phyloP scores from a whole-genome alignment of 2,329 filamentous ascomycete genomes.

The Aspergillus sclerotialis region DNA sequence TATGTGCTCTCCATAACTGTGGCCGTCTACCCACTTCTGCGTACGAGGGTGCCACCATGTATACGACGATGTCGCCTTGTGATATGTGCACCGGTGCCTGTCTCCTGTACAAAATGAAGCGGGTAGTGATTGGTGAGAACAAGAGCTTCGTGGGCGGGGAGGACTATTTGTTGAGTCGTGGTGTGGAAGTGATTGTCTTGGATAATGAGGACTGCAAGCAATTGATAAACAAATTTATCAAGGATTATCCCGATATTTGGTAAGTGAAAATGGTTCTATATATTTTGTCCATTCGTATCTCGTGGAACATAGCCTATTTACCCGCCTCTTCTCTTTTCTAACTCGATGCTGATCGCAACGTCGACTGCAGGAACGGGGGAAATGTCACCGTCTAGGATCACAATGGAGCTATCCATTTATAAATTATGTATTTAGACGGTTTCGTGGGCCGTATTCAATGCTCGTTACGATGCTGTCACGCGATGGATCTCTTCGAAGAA shows the following conservation, averaged over 20 bases:
- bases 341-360: background rate
- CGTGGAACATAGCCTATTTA: slow-evolving; percentile 1
- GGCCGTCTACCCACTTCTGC: slow-evolving; percentile 62
- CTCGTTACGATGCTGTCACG: slow-evolving; percentile 21
- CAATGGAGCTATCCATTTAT: background rate
- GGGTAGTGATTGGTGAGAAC: slow-evolving; percentile 74
- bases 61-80: slow-evolving; percentile 71
- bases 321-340: slow-evolving; percentile 6
- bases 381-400: background rate
- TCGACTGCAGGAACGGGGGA: background rate
- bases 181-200: slow-evolving; percentile 67
- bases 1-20: slow-evolving; percentile 66
- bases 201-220: slow-evolving; percentile 58
- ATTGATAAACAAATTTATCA: slow-evolving; percentile 66
- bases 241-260: slow-evolving; percentile 66
- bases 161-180: slow-evolving; percentile 58
- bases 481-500: slow-evolving; percentile 91
- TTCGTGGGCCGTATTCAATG: slow-evolving; percentile 1
- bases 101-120: slow-evolving; percentile 64
- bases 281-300: slow-evolving; percentile 4
- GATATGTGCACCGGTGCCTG: slow-evolving; percentile 78
- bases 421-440: slow-evolving; percentile 1
- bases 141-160: slow-evolving; percentile 68
- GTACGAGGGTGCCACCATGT: slow-evolving; percentile 72
- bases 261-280: slow-evolving; percentile 29